These are phyloP conservation scores for Ochetophila trinervis DNA, from an alignment of 306 rosid genomes.

Conservation along the genomic window DNA sequence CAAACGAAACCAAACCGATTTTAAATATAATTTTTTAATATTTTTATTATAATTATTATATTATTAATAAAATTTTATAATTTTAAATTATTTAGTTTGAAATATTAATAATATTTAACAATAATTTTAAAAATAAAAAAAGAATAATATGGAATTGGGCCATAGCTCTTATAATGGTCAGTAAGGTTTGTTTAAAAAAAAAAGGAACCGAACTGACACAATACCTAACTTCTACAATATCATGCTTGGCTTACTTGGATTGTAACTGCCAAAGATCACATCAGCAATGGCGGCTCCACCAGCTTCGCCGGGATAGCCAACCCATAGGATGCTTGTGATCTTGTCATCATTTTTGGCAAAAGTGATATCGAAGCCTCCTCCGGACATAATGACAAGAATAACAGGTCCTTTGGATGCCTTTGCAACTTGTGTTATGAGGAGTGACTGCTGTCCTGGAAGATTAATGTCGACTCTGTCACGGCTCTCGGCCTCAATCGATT, in stretches of 20 bases:
- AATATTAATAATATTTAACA: too few species aligned
- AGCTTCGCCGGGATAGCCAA: conserved; percentile 98
- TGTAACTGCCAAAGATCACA: conserved; percentile 70
- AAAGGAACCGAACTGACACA: too few species aligned
- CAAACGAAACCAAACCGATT: too few species aligned
- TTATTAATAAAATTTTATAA: too few species aligned
- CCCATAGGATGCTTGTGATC: conserved; percentile 91
- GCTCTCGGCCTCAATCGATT: conserved; percentile 79
- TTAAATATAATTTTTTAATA: too few species aligned
- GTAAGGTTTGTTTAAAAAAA: too few species aligned
- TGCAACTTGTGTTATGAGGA: conserved; percentile 68
- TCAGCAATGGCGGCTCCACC: conserved; percentile 98
- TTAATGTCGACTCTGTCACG: conserved; percentile 65
- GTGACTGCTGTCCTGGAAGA: conserved; percentile 90
- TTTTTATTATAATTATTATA: too few species aligned
- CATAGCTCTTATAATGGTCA: too few species aligned
- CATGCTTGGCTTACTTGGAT: conserved; percentile 64
- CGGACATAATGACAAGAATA: conserved; percentile 88
- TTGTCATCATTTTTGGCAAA: conserved; percentile 71
- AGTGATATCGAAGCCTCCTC: conserved; percentile 91
- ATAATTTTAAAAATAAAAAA: too few species aligned
- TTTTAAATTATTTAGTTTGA: too few species aligned
- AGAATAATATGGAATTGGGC: too few species aligned
- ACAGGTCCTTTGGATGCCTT: conserved; percentile 85
- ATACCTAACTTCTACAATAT: too few species aligned